Conservation (phyloP, 1,284 basidiomycete species). For the Afroboletus lepidellus region DNA sequence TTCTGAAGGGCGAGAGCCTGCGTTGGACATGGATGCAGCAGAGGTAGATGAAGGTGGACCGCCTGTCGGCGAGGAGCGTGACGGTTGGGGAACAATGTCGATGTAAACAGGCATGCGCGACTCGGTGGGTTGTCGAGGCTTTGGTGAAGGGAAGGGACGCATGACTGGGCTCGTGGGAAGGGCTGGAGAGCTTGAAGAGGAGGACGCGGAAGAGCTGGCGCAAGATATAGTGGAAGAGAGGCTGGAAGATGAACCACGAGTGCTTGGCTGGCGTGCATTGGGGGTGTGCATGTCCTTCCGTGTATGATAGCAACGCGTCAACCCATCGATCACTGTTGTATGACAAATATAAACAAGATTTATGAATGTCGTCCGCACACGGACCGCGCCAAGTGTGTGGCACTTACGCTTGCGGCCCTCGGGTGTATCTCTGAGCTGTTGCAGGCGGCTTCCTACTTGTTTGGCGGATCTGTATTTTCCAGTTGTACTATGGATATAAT, state of each 20-base stretch:
- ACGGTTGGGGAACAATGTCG: constrained; percentile 48
- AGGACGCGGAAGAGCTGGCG: constrained; percentile 40
- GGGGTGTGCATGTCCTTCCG: constrained; percentile 21
- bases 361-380: constrained; percentile 32
- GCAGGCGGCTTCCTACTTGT: constrained; percentile 71
- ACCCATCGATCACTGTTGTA: constrained; percentile 32
- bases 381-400: constrained; percentile 12
- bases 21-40: constrained; percentile 15
- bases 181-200: constrained; percentile 34
- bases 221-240: constrained; percentile 34
- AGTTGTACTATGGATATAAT: constrained; percentile 62
- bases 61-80: constrained; percentile 18
- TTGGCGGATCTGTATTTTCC: constrained; percentile 65
- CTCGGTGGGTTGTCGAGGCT: constrained; percentile 28
- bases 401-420: constrained; percentile 62
- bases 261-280: constrained; percentile 20
- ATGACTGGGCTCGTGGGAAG: constrained; percentile 36
- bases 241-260: constrained; percentile 25
- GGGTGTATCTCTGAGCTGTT: constrained; percentile 67
- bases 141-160: constrained; percentile 16
- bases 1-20: constrained; percentile 37
- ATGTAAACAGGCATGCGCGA: constrained; percentile 54
- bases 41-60: constrained; percentile 14
- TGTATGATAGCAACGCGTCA: constrained; percentile 36
- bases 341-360: constrained; percentile 34